phyloP scores from a whole-genome alignment of 2,329 filamentous ascomycete genomes.

The Sporothrix curviconia region DNA sequence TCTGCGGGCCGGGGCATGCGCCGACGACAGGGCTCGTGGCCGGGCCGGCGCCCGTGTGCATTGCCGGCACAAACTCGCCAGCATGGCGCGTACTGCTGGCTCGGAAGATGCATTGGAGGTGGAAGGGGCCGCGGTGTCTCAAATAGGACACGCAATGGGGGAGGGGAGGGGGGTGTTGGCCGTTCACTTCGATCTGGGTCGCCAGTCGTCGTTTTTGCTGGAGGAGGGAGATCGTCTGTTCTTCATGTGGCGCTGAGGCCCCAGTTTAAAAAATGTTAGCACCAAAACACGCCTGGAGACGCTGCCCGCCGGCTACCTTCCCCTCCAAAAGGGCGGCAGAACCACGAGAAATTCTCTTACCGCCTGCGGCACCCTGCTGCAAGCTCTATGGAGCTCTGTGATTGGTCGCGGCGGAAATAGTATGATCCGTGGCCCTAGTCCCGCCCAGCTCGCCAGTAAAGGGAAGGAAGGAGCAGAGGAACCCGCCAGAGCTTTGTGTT shows the following conservation, averaged over 20 bases:
- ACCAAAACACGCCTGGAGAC: background rate
- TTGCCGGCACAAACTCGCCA: constrained; percentile 22
- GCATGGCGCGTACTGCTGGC: constrained; percentile 21
- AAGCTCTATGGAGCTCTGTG: constrained; percentile 15
- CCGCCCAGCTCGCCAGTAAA: background rate
- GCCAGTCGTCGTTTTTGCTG: background rate
- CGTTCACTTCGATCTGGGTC: too few relatives aligned
- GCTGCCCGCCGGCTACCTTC: background rate
- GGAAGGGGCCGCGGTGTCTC: background rate
- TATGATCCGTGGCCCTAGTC: constrained; percentile 15
- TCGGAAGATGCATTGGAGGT: constrained; percentile 18
- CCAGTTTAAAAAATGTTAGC: constrained; percentile 15
- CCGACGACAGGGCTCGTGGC: constrained; percentile 8
- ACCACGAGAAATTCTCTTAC: constrained; percentile 6
- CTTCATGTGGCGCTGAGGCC: constrained; percentile 14
- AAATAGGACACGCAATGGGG: background rate
- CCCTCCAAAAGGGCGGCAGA: constrained; percentile 12
- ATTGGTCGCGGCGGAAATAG: constrained; percentile 16
- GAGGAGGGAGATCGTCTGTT: background rate
- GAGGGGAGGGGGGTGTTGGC: background rate
- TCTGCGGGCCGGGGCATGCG: background rate
- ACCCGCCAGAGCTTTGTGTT: constrained; percentile 12
- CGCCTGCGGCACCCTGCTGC: constrained; percentile 11
- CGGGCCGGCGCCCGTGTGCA: constrained; percentile 17
- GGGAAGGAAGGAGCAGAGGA: too few relatives aligned